phyloP scores from a whole-genome alignment of 805 yeast species.

The Wickerhamiella qilinensis region DNA sequence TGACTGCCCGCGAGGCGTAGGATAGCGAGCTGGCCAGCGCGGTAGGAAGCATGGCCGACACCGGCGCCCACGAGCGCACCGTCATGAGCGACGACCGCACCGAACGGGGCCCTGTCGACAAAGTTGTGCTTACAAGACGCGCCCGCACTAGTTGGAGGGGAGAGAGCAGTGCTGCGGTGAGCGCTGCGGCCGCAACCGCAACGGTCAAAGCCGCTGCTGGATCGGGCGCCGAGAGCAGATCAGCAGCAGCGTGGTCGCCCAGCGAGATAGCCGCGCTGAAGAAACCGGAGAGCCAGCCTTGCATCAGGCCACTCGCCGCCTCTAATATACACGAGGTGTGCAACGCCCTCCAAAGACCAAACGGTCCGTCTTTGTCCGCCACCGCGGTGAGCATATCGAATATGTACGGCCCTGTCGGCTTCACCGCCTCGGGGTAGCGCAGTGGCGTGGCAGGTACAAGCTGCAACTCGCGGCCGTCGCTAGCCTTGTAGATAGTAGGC shows the following conservation, averaged over 20 bases:
- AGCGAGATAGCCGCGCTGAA: slow-evolving; percentile 63
- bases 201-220: slow-evolving; percentile 52
- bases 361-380: slow-evolving; percentile 48
- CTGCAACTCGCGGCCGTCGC: slow-evolving; percentile 4
- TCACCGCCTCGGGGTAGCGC: slow-evolving; percentile 6
- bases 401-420: slow-evolving; percentile 18
- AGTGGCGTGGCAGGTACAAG: slow-evolving; percentile 3
- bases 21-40: slow-evolving; percentile 45
- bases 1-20: slow-evolving; percentile 43
- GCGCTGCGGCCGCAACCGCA: slow-evolving; percentile 52
- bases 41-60: slow-evolving; percentile 51
- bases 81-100: slow-evolving; percentile 48
- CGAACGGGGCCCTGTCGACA: slow-evolving; percentile 40
- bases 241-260: slow-evolving; percentile 82
- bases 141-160: slow-evolving; percentile 76
- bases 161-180: slow-evolving; percentile 55
- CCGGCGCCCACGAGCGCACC: slow-evolving; percentile 36
- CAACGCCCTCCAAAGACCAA: slow-evolving; percentile 55
- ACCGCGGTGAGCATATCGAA: slow-evolving; percentile 28
- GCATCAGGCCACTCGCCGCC: slow-evolving; percentile 58
- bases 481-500: background rate
- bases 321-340: slow-evolving; percentile 60
- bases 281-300: slow-evolving; percentile 86
- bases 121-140: slow-evolving; percentile 54
- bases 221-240: slow-evolving; percentile 56